A percentile compares a stretch with the other conserved stretches of the same genome.
Evolutionary conservation across 2,329 filamentous ascomycete genomes (phyloP).

Genomic region (Cytospora leucostoma): DNA sequence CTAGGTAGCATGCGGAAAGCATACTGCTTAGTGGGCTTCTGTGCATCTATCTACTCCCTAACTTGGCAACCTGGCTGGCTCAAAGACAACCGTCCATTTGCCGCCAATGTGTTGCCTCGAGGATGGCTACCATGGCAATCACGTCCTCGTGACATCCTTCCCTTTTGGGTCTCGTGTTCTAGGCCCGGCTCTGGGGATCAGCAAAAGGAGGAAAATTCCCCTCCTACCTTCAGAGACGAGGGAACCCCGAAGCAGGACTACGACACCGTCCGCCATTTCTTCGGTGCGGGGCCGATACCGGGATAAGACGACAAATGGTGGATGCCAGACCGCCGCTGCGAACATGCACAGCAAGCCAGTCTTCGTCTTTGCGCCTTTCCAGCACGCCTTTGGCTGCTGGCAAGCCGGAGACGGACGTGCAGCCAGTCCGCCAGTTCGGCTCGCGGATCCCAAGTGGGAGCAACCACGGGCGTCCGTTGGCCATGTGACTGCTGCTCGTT

Average conservation of each 20-base stretch:
- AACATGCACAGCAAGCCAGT: not conserved
- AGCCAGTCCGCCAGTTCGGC: not conserved
- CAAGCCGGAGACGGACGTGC: not conserved
- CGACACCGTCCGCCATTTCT: not conserved
- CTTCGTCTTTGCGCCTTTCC: not conserved
- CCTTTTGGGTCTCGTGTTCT: not conserved
- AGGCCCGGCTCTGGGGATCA: not conserved
- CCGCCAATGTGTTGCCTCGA: no score
- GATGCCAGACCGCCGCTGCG: not conserved
- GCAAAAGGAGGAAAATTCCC: not conserved
- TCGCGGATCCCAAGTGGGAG: not conserved
- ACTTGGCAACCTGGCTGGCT: no score
- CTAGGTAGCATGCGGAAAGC: no score
- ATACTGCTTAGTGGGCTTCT: no score
- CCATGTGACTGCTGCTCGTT: not conserved
- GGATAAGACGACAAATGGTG: not conserved
- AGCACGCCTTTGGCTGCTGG: not conserved
- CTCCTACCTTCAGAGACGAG: not conserved
- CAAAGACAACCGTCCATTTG: no score
- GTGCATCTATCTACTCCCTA: no score
- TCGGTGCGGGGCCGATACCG: constrained; percentile 28
- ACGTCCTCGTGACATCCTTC: not conserved
- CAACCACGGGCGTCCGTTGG: not conserved
- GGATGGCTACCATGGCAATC: not conserved
- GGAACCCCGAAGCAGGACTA: not conserved